Evolutionary conservation across 1,284 basidiomycete species (phyloP), one percentile per base, ranked within the genome.

Genomic region (Malassezia slooffiae): DNA sequence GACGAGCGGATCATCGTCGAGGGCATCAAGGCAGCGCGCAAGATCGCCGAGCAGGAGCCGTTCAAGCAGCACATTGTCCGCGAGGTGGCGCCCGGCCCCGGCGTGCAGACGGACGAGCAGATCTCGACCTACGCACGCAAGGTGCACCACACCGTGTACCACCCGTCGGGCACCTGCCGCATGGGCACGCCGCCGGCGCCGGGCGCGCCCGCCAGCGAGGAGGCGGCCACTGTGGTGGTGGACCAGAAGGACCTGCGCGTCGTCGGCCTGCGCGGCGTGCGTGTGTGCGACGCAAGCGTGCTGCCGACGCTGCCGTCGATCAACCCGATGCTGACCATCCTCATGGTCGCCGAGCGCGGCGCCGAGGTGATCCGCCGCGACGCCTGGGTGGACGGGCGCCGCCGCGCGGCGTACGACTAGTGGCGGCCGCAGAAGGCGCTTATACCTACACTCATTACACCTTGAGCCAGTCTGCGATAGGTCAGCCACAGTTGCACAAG

Each of bases 1-100:
- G 76, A 77, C 68, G 60, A 65, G 58, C 54, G 67, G 24, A 57
- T 75, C 10, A 57, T 77, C 38, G 64, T 77, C 17, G 75, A 79
- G 54, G 71, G 72, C 17, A 62, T 77, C 52, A 79, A 79, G 52
- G 76, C 74, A 50, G 70, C 71, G 4, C 62, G 75, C 15, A 70
- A 65, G 33, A 64, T 79, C 28, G 66, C 70, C 0, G 46, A 73
- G 11, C 70, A 70, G 7, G 69, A 72, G 32, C 76, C 76, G 1
- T 72, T 76, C 57, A 58, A 59, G 31, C 46, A 62, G 39, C 67
- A 70, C 41, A 50, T 70, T 3, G 47, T 70, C 47, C 61, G 80
- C 66, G 70, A 71, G 39, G 47, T 71, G 6, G 70, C 70, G 3
- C 70, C 70, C 1, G 70, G 70, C 8, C 65, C 70, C 24, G 31